Conservation (phyloP, 306 rosid genomes). For the Lupinus albus region DNA sequence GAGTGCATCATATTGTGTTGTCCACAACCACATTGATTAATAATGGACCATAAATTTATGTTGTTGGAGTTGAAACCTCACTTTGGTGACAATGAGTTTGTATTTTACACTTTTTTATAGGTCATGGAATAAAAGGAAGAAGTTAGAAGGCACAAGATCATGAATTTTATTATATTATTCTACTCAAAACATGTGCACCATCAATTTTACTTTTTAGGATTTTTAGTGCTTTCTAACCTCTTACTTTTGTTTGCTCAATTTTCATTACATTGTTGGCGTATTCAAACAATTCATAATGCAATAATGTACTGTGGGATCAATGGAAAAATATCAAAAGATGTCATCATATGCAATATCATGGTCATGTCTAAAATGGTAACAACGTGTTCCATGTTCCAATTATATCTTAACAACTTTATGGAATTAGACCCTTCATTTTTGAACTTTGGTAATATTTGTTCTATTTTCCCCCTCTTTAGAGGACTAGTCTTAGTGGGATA, state of each 20-base stretch:
- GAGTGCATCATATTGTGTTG: slow-evolving; percentile 56
- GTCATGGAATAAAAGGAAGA: slow-evolving; percentile 3
- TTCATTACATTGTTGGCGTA: slow-evolving; percentile 37
- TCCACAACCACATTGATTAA: slow-evolving; percentile 55
- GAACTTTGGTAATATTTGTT: slow-evolving; percentile 35
- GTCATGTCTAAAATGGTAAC: slow-evolving; percentile 38
- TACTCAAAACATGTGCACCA: slow-evolving; percentile 29
- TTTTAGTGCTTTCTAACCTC: slow-evolving; percentile 34
- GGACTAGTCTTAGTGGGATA: slow-evolving; percentile 28
- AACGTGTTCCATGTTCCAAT: slow-evolving; percentile 42
- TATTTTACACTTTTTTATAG: slow-evolving; percentile 27
- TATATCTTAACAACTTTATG: slow-evolving; percentile 33
- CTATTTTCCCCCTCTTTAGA: slow-evolving; percentile 2
- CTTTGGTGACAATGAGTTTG: slow-evolving; percentile 38
- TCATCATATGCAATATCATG: slow-evolving; percentile 42
- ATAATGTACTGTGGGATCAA: slow-evolving; percentile 44
- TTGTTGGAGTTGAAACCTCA: slow-evolving; percentile 43
- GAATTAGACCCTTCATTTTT: slow-evolving; percentile 36
- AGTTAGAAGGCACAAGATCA: slow-evolving; percentile 21
- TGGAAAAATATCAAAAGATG: slow-evolving; percentile 41
- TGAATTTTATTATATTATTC: slow-evolving; percentile 30
- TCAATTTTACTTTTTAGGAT: slow-evolving; percentile 29
- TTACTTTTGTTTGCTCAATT: slow-evolving; percentile 36
- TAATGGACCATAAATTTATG: slow-evolving; percentile 46
- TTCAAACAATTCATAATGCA: slow-evolving; percentile 40